Conservation (phyloP, 208 protist species). For the Strigomonas culicis region DNA sequence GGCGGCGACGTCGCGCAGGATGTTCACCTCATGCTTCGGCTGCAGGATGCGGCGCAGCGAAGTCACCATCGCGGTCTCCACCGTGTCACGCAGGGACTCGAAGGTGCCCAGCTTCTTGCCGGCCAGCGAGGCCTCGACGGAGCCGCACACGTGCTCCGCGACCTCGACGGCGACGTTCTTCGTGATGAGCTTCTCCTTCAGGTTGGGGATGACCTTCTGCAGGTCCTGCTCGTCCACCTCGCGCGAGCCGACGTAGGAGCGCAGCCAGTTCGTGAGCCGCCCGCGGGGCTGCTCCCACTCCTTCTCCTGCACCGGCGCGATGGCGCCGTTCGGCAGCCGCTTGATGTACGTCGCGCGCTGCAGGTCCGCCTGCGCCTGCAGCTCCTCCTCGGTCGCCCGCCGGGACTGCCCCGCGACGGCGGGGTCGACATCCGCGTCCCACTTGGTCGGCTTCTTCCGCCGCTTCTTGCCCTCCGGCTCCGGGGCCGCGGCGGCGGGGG, state of each 20-base stretch:
- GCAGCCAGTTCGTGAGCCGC: slow-evolving; percentile 74
- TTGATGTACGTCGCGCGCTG: slow-evolving; percentile 73
- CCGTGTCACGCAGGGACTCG: slow-evolving; percentile 70
- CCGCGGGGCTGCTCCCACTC: slow-evolving; percentile 79
- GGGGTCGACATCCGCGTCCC: slow-evolving; percentile 37
- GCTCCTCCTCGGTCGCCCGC: slow-evolving; percentile 57
- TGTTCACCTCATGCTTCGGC: slow-evolving; percentile 94
- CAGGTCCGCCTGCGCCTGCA: slow-evolving; percentile 62
- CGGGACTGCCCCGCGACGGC: slow-evolving; percentile 34
- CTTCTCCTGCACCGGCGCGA: slow-evolving; percentile 70
- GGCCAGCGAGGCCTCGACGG: slow-evolving; percentile 85
- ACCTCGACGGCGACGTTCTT: slow-evolving; percentile 99
- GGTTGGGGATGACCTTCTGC: slow-evolving; percentile 82
- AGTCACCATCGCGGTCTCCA: slow-evolving; percentile 85
- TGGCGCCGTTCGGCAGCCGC: slow-evolving; percentile 52
- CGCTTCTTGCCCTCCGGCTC: slow-evolving; percentile 25
- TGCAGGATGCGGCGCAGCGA: slow-evolving; percentile 95
- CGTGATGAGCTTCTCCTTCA: slow-evolving; percentile 93
- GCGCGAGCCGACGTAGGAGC: slow-evolving; percentile 60
- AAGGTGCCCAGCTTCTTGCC: slow-evolving; percentile 94
- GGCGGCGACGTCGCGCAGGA: slow-evolving; percentile 90
- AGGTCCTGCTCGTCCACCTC: slow-evolving; percentile 89
- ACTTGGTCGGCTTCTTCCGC: slow-evolving; percentile 62
- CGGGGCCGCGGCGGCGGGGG: slow-evolving; percentile 4
- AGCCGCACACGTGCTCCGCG: slow-evolving; percentile 94